Evolutionary conservation across 192 early-diverging fungal genomes (phyloP), one percentile per base, ranked within the genome.

Genomic region (Linderina pennispora): DNA sequence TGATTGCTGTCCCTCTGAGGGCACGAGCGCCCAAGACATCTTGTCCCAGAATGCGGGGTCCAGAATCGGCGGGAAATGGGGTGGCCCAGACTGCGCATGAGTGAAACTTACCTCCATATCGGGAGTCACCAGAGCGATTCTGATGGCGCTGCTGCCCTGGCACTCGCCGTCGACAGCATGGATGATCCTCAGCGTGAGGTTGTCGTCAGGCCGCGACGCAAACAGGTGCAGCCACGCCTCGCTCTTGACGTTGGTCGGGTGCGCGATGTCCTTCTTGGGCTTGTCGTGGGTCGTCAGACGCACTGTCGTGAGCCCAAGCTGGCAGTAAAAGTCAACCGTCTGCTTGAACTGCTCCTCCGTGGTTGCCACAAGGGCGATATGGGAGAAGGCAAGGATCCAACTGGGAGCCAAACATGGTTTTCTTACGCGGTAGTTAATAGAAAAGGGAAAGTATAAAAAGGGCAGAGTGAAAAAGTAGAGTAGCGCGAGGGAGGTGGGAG

Each of bases 201-300:
- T 53, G 53, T 51, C 51, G 14, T 63, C 56, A 3, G 66, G 37
- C 8, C 54, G 36, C 8, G 55, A 36, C 3, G 70, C 62, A 62
- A 82, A 81, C 36, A 82, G 50, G 40, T 80, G 79, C 35, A 87
- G 65, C 78, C 80, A 83, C 6, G 56, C 51, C 20, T 69, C 64
- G 37, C 41, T 43, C 14, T 53, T 38, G 17, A 74, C 65, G 7
- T 31, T 47, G 21, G 50, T 57, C n/a, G 45, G 37, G 35, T 58
- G 53, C 2, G 53, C 55, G 35, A 62, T 38, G 13, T 77, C 50
- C 19, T 58, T 47, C 28, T 64, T 59, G 16, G 52, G 52, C 13
- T 23, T 25, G 31, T 63, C 55, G 39, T 71, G 60, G 3, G 52
- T 50, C 10, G 34, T 50, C 28, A 37, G 53, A 3, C 68, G 60